A percentile compares a stretch with the other conserved stretches of the same genome.
phyloP scores from a whole-genome alignment of 2,329 filamentous ascomycete genomes.

The Apiospora marii region DNA sequence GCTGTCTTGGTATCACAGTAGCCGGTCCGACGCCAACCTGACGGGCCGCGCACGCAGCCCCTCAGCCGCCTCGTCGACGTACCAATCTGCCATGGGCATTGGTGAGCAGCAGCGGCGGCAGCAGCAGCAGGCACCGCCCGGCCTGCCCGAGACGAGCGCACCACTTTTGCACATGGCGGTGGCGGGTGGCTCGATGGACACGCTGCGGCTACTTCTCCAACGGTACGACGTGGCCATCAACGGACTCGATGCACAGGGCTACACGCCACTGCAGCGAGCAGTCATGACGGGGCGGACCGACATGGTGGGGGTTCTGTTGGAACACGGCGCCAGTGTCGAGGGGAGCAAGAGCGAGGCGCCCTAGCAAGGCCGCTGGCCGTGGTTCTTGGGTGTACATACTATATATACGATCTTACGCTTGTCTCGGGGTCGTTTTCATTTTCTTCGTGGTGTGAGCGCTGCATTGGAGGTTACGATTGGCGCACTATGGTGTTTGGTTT shows the following conservation, averaged over 20 bases:
- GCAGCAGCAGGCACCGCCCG: neutral
- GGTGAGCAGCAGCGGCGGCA: neutral
- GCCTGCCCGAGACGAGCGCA: constrained; percentile 32
- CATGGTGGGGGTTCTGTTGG: constrained; percentile 36
- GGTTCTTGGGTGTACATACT: neutral
- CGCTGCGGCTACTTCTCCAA: constrained; percentile 36
- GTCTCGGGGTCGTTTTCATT: neutral
- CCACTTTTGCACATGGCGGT: constrained; percentile 37
- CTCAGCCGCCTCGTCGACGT: neutral
- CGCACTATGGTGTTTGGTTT: neutral
- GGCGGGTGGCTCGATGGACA: constrained; percentile 36
- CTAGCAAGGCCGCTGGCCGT: neutral
- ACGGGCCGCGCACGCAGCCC: neutral
- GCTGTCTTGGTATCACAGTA: constrained; percentile 1
- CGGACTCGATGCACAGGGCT: constrained; percentile 34
- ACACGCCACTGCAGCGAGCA: constrained; percentile 36
- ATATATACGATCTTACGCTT: constrained; percentile 5
- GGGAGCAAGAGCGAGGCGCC: neutral
- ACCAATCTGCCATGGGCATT: neutral
- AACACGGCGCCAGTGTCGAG: constrained; percentile 27
- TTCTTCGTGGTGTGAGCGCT: neutral
- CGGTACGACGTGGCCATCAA: constrained; percentile 36
- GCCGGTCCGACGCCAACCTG: neutral
- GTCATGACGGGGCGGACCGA: constrained; percentile 38
- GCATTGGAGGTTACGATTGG: constrained; percentile 6